Base-by-base conservation (phyloP, 2,329 filamentous ascomycete species). In the Fonsecaea erecta region DNA sequence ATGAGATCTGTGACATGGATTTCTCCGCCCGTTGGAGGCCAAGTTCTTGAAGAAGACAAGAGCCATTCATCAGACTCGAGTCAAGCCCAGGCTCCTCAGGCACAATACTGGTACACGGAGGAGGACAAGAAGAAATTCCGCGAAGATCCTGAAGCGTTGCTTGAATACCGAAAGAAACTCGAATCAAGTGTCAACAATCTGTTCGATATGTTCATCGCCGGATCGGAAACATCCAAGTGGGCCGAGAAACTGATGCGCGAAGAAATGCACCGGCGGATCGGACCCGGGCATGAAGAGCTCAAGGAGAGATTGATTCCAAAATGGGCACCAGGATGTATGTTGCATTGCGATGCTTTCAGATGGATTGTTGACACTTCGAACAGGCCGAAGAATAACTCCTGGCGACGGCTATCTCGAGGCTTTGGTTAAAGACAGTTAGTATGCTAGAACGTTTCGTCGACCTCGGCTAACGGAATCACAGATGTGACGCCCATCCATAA, bases 391-490 rank as follows among this genome's bases (percentile, higher is more conserved):
- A 1, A 68, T 83, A 18, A 83, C 83, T 0, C 83, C 83, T 1
- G 82, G 82, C 0, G 79, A 80, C n/a, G 82, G 82, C 0, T 85
- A 83, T 70, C 78, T 85, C 11, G 80, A 84, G 70, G 80, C 83
- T 1, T 70, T 82, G 2, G 73, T 74, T 4, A 60, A 80, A 43
- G 72, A 74, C 35, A 75, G 61, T 63, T 4, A 63, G 61, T 52
- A 24, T 18, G 8, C 54, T 16, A 56, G 43, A n/a, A 32, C 28
- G 11, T 62, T 2, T 7, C 52, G 6, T 26, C 7, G 60, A 56
- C 26, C 4, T 14, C 30, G 11, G 18, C 52, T 62, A 21, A 56
- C 26, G 18, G 11, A 18, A 4, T 11, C 14, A 16, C 35, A 63
- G 61, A 66, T 14, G 67, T 69, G n/a, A 54, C 51, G 52, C 55